Evolutionary conservation across 495 filamentous ascomycete species (phyloP).

Genomic region (Trichoderma reesei): DNA sequence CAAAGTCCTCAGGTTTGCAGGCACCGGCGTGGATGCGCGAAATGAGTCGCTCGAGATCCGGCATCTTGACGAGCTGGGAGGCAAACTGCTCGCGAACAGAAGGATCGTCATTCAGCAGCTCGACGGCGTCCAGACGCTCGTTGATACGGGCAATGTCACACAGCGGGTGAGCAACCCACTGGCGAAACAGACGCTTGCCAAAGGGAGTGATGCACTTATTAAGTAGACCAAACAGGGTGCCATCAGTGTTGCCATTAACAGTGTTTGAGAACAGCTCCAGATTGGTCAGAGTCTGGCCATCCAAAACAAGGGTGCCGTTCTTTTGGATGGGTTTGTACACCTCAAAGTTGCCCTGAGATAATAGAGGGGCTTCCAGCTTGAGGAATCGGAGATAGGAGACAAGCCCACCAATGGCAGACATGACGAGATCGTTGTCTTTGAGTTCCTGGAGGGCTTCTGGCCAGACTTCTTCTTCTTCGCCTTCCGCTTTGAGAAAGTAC

Average conservation of each 20-base stretch:
- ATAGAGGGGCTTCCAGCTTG: constrained; percentile 79
- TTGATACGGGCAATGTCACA: constrained; percentile 82
- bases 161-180: constrained; percentile 96
- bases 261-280: constrained; percentile 95
- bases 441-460: constrained; percentile 63
- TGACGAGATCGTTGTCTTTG: constrained; percentile 69
- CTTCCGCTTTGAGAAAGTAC: constrained; percentile 65
- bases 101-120: constrained; percentile 76
- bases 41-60: constrained; percentile 88
- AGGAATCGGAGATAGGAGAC: constrained; percentile 78
- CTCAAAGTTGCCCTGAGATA: constrained; percentile 83
- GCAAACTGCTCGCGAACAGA: constrained; percentile 74
- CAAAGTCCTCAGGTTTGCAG: constrained; percentile 84
- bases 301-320: constrained; percentile 83
- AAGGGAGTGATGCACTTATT: constrained; percentile 96
- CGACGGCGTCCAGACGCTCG: constrained; percentile 90
- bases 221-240: constrained; percentile 80
- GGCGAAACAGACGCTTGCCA: constrained; percentile 90
- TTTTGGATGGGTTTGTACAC: constrained; percentile 93
- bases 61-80: constrained; percentile 76
- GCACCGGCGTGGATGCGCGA: constrained; percentile 87
- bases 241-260: constrained; percentile 72
- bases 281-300: constrained; percentile 95
- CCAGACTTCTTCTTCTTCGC: constrained; percentile 57
- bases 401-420: constrained; percentile 89